These are phyloP conservation scores for Heritiera fomes DNA, from an alignment of 345 rosid genomes.

Conservation along the genomic window DNA sequence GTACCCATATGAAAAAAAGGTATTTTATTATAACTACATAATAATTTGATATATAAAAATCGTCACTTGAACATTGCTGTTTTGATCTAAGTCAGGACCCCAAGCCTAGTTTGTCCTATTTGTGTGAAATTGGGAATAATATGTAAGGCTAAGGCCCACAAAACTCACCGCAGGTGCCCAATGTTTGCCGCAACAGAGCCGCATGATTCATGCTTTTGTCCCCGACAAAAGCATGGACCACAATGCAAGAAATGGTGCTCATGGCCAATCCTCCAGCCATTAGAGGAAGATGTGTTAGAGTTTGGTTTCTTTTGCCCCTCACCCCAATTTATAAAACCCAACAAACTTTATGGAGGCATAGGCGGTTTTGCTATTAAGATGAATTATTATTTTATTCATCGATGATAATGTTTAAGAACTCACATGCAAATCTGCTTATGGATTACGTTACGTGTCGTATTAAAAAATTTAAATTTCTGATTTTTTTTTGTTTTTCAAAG, in stretches of 20 bases:
- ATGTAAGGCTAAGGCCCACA: neutral
- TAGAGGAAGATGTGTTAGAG: neutral
- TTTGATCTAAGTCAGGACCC: neutral
- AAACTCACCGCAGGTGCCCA: neutral
- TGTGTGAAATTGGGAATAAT: neutral
- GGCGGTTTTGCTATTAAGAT: slow-evolving; percentile 9
- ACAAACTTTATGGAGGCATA: slow-evolving; percentile 24
- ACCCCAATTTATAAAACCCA: slow-evolving; percentile 29
- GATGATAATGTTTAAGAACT: too few species aligned
- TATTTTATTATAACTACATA: too few species aligned
- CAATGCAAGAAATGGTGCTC: neutral
- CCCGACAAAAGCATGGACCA: slow-evolving; percentile 22
- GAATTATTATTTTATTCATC: too few species aligned
- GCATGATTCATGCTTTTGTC: slow-evolving; percentile 20
- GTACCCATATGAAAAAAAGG: too few species aligned
- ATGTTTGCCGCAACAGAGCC: neutral
- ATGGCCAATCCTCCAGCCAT: neutral
- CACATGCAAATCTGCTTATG: too few species aligned
- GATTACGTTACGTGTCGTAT: too few species aligned
- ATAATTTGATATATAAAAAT: too few species aligned
- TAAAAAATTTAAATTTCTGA: too few species aligned
- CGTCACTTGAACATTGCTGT: neutral
- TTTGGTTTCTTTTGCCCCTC: slow-evolving; percentile 12
- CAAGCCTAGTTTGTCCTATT: neutral
- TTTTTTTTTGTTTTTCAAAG: too few species aligned